Evolutionary conservation across 805 yeast species (phyloP).

Genomic region (Schwanniomyces pseudopolymorphus): DNA sequence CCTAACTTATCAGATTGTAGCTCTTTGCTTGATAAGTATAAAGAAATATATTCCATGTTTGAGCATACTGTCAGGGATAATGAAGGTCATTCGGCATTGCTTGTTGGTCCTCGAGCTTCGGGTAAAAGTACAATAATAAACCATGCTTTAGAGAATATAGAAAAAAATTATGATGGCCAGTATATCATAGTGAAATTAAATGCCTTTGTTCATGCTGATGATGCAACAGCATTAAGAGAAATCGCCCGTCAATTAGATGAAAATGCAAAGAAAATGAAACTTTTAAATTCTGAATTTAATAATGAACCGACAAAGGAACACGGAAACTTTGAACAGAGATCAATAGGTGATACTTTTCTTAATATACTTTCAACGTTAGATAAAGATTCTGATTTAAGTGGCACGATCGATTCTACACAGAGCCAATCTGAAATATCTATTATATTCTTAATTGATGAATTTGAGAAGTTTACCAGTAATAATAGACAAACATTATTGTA

Average conservation of each 20-base stretch:
- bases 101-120: constrained; percentile 77
- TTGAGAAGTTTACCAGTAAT: constrained; percentile 72
- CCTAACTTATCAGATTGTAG: constrained; percentile 12
- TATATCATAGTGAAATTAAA: constrained; percentile 65
- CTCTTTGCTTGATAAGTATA: constrained; percentile 29
- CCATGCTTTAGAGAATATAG: constrained; percentile 50
- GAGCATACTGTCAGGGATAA: constrained; percentile 62
- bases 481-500: constrained; percentile 81
- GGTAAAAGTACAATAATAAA: constrained; percentile 73
- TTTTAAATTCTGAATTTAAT: constrained; percentile 2
- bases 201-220: constrained; percentile 74
- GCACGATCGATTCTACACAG: constrained; percentile 5
- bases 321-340: constrained; percentile 46
- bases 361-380: constrained; percentile 56
- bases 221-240: constrained; percentile 75
- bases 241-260: constrained; percentile 81
- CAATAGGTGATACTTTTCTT: constrained; percentile 60
- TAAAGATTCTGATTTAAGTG: constrained; percentile 17
- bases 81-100: constrained; percentile 78
- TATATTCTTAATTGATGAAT: constrained; percentile 78
- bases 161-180: constrained; percentile 40
- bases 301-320: constrained; percentile 9
- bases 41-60: constrained; percentile 57
- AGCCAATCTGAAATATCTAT: constrained; percentile 47
- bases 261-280: constrained; percentile 11